phyloP scores from a whole-genome alignment of 2,329 filamentous ascomycete species.

The Cladosporium sp. region DNA sequence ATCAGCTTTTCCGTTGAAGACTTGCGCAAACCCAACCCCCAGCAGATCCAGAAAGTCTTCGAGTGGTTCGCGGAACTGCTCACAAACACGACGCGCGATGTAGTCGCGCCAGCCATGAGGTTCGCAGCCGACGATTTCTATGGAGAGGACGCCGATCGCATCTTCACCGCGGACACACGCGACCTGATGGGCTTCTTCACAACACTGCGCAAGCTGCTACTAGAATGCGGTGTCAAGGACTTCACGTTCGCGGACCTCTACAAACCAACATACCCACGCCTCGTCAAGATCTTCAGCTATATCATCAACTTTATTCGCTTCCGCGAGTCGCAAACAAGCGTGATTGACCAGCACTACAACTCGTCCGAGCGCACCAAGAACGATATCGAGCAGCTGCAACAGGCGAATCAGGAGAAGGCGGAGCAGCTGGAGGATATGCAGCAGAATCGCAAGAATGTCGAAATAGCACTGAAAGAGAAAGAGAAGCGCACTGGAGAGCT shows the following conservation, averaged over 20 bases:
- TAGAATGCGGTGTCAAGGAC: constrained; percentile 87
- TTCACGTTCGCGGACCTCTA: constrained; percentile 93
- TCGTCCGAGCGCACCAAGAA: constrained; percentile 83
- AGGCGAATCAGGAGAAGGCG: constrained; percentile 85
- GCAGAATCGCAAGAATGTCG: constrained; percentile 76
- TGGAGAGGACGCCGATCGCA: constrained; percentile 75
- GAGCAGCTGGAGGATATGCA: constrained; percentile 77
- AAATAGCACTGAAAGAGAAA: constrained; percentile 81
- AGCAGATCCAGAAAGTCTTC: constrained; percentile 95
- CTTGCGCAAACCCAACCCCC: constrained; percentile 88
- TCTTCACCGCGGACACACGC: constrained; percentile 81
- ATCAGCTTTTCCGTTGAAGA: constrained; percentile 85
- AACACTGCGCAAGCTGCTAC: constrained; percentile 74
- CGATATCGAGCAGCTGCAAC: constrained; percentile 81
- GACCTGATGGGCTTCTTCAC: constrained; percentile 97
- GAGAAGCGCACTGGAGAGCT: constrained; percentile 82
- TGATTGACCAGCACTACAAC: constrained; percentile 94
- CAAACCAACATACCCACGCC: constrained; percentile 82
- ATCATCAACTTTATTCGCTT: constrained; percentile 99
- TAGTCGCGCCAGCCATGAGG: constrained; percentile 92
- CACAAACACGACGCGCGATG: constrained; percentile 89
- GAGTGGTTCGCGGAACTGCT: constrained; percentile 96
- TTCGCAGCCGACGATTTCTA: constrained; percentile 86
- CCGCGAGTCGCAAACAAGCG: constrained; percentile 83
- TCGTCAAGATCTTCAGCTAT: constrained; percentile 95